phyloP scores from a whole-genome alignment of 2,329 filamentous ascomycete genomes.

The Xylaria sp. region DNA sequence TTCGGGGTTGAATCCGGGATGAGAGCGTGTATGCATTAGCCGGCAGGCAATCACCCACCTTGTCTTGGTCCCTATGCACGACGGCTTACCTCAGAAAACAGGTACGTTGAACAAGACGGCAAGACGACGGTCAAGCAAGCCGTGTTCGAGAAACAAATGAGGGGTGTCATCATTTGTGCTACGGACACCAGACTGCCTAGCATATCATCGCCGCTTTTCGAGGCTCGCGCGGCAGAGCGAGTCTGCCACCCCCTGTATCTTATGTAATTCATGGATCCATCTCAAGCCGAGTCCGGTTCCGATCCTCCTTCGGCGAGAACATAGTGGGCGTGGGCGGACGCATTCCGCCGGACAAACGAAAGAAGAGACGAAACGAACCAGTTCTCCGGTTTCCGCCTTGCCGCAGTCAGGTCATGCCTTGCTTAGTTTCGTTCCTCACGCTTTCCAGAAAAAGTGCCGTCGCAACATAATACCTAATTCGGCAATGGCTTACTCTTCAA shows the following conservation, averaged over 20 bases:
- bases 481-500: slow-evolving; percentile 25
- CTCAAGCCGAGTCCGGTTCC: not conserved
- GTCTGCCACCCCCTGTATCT: not conserved
- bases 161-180: slow-evolving; percentile 7
- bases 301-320: not conserved
- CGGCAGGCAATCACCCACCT: slow-evolving; percentile 1
- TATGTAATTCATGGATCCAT: not conserved
- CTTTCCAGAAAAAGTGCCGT: not conserved
- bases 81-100: slow-evolving; percentile 7
- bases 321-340: not conserved
- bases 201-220: not conserved
- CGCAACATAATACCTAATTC: slow-evolving; percentile 28
- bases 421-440: not conserved
- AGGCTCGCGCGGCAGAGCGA: not conserved
- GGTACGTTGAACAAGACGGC: not conserved
- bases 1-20: not conserved
- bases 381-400: not conserved
- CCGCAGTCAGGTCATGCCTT: not conserved
- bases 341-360: not conserved
- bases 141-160: slow-evolving; percentile 5
- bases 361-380: not conserved
- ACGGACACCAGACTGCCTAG: not conserved
- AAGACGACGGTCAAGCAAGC: not conserved
- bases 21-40: not conserved
- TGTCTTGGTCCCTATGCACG: not conserved